A percentile compares a stretch with the other conserved stretches of the same genome.
Conservation (phyloP, 2,329 filamentous ascomycete species). For the Fusarium stilboides region DNA sequence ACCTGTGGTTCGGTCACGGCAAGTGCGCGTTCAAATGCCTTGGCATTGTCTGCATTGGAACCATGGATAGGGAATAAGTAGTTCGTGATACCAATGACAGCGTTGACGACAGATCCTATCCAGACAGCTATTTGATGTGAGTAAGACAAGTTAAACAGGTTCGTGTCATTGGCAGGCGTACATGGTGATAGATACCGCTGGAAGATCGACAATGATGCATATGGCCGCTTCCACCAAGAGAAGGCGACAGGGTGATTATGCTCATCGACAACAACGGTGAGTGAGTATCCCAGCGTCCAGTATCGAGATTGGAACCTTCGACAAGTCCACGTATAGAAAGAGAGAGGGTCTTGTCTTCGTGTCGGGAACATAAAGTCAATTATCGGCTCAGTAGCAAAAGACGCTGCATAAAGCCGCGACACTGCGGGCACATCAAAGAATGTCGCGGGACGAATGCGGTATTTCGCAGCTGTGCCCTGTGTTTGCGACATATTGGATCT, state of each 20-base stretch:
- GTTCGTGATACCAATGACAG: not conserved
- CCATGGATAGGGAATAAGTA: constrained; percentile 7
- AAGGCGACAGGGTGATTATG: constrained; percentile 11
- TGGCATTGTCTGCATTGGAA: not conserved
- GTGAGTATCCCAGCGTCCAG: constrained; percentile 14
- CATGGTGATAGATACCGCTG: not conserved
- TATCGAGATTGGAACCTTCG: constrained; percentile 17
- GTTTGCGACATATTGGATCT: not conserved
- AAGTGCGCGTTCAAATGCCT: not conserved
- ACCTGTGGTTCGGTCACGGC: not conserved
- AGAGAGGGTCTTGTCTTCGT: not conserved
- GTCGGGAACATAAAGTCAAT: constrained; percentile 17
- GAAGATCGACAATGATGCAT: not conserved
- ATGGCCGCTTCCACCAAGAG: constrained; percentile 16
- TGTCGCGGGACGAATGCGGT: constrained; percentile 8
- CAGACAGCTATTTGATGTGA: not conserved
- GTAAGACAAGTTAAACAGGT: fast-evolving
- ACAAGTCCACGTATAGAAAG: constrained; percentile 6
- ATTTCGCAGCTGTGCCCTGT: not conserved
- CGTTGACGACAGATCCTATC: not conserved
- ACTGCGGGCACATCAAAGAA: constrained; percentile 15
- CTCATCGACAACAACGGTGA: constrained; percentile 10
- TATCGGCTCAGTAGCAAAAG: constrained; percentile 4
- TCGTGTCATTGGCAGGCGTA: not conserved
- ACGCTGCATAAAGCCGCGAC: constrained; percentile 6